Evolutionary conservation across 2,329 filamentous ascomycete genomes (phyloP), one percentile per base, ranked within the genome.

Genomic region (Diaporthe caulivora): DNA sequence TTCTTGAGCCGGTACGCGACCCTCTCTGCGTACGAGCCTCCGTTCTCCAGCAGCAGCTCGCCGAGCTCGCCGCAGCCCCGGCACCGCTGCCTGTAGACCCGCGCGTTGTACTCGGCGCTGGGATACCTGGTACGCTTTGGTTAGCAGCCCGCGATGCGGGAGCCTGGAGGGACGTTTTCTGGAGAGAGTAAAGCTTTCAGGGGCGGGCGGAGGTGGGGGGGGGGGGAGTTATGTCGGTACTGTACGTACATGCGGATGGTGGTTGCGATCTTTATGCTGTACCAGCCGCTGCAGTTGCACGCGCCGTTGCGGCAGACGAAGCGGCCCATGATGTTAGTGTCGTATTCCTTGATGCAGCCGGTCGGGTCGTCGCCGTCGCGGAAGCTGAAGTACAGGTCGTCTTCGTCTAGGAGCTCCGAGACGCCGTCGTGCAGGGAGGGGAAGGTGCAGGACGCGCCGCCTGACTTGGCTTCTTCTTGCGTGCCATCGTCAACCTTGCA

Each of bases 1-100:
- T 74, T 77, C 75, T 78, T 79, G 24, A 80, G 64, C 47, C 79
- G 67, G 44, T 80, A 79, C 5, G 78, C 69, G 6, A 80, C 75
- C 44, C 79, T 75, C 18, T 80, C 78, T 3, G 76, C 73, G 40
- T 80, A 80, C 26, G 77, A 76, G 1, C 70, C 31, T 1, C 9
- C 47, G 31, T 34, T 7, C 55, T 80, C 74, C 8, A 79, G 69
- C 1, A 60, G 69, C 0, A 79, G 74, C 7, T 65, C 68, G 54
- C 77, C 74, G 11, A 80, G 69, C 2, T 26, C 24, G 3, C 75
- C 69, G 68, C 79, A 80, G 2, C 37, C 53, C 31, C 24, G 72
- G 60, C 78, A 80, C 17, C 75, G 78, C 49, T 80, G 79, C 11
- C 77, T 76, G 40, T 75, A 80, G 1, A 80, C 77, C 29, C 44